Base-by-base conservation (phyloP, 2,329 filamentous ascomycete genomes). In the Diplocarpon mali region DNA sequence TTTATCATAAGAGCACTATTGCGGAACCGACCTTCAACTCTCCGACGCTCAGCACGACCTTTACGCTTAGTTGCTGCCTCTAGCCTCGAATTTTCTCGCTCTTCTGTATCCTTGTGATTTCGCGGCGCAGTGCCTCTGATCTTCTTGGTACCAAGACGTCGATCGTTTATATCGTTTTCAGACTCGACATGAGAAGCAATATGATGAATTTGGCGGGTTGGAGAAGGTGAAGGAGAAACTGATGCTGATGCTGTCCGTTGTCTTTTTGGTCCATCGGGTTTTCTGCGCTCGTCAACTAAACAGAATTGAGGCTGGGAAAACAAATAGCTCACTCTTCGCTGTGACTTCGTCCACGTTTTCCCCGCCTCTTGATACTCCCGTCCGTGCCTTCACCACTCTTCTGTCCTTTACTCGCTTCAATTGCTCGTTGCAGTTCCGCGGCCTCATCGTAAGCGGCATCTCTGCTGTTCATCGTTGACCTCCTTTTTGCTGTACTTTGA, bases 381-480 rank as follows among this genome's bases (percentile, higher is more conserved):
- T 74, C 78, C 35, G 50, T 53, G 39, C 57, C 60, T 46, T 62
- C 60, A 15, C 52, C 52, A 47, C 51, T 58, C 42, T 61, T 62
- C 46, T 93, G 86, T 59, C 85, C 82, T 66, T 89, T 95, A 69
- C 92, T 98, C 50, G 93, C 89, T 64, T 96, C 90, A 56, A 98
- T 88, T 27, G 90, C 92, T 54, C 85, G 78, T 44, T 88, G 78
- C 32, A 98, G 65, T 58, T 89, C 81, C 62, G 93, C 87, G 56
- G 94, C 89, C 65, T 98, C 92, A 53, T 96, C 89, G 57, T 96
- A 96, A 16, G 88, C 90, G 35, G 90, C 89, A 63, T 88, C 84
- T 50, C 90, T 80, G 62, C 92, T 98, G 61, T 96, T 95, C 87
- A 96, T 95, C 6, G 92, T 98, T 15, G 88, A 95, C 24, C 92